Percentiles rank a stretch among this genome's conserved stretches.
These are phyloP conservation scores for Syncephalastrum contaminatum DNA, from an alignment of 371 early-diverging fungal genomes.

Conservation along the genomic window DNA sequence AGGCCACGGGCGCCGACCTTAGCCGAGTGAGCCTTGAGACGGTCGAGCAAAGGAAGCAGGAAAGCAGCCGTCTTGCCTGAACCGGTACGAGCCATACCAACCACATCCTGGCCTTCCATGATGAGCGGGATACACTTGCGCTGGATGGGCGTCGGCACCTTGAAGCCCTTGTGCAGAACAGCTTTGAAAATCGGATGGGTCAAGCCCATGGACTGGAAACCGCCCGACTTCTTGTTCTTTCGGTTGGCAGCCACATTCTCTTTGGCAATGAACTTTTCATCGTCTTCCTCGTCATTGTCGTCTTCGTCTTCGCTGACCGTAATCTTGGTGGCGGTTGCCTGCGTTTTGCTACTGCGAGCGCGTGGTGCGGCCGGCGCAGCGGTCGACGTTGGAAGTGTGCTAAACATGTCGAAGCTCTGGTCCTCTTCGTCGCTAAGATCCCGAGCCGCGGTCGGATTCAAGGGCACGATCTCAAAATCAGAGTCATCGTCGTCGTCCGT, in stretches of 20 bases:
- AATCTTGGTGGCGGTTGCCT: conserved; percentile 14
- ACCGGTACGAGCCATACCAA: conserved; percentile 98
- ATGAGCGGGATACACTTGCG: conserved; percentile 94
- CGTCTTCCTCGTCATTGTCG: conserved; percentile 36
- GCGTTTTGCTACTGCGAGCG: conserved; percentile 6
- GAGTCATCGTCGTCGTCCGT: conserved; percentile 21
- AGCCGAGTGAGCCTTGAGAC: conserved; percentile 84
- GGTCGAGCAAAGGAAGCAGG: conserved; percentile 92
- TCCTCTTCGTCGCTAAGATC: conserved; percentile 18
- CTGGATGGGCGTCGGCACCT: conserved; percentile 99
- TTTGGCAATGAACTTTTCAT: conserved; percentile 48
- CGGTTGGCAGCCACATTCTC: conserved; percentile 69
- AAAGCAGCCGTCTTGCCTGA: conserved; percentile 99
- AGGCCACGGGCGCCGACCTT: conserved; percentile 88
- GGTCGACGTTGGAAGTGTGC: conserved; percentile 6
- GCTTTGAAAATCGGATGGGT: conserved; percentile 81
- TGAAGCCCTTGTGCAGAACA: conserved; percentile 88
- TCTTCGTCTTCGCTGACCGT: conserved; percentile 32
- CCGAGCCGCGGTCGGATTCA: background rate
- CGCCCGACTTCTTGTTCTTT: conserved; percentile 92
- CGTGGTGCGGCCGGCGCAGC: conserved; percentile 1
- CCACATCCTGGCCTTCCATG: conserved; percentile 89
- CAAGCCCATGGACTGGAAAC: conserved; percentile 96
- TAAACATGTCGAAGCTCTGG: conserved; percentile 44
- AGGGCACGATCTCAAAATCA: conserved; percentile 20